These are phyloP conservation scores for Kurtzmaniella natalensis DNA, from an alignment of 1,139 yeast genomes.

Conservation along the genomic window DNA sequence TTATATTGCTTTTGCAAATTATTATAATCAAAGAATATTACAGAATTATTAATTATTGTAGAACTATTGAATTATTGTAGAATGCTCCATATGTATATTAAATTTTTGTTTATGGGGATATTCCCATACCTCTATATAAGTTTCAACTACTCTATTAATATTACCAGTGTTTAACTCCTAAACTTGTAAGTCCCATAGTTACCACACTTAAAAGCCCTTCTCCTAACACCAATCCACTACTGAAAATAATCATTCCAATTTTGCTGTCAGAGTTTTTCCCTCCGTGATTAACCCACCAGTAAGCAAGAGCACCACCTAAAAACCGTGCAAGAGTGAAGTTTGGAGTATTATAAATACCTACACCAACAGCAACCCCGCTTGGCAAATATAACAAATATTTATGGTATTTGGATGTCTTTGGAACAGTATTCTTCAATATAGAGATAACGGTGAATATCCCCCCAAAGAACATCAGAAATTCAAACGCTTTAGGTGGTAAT, in stretches of 20 bases:
- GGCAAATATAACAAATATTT: conserved; percentile 62
- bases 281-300: conserved; percentile 45
- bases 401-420: conserved; percentile 33
- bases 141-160: neutral
- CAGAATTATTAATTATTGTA: no score
- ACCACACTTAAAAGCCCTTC: conserved; percentile 87
- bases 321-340: conserved; percentile 91
- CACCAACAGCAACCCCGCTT: conserved; percentile 94
- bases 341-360: conserved; percentile 92
- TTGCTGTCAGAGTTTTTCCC: conserved; percentile 21
- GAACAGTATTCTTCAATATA: conserved; percentile 51
- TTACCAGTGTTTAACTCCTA: conserved; percentile 46
- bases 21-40: no score
- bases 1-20: no score
- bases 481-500: conserved; percentile 72
- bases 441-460: conserved; percentile 67
- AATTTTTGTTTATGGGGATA: no score
- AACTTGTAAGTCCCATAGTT: conserved; percentile 71
- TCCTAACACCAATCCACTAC: conserved; percentile 90
- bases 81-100: no score
- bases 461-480: conserved; percentile 64
- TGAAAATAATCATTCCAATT: conserved; percentile 75
- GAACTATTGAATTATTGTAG: no score
- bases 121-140: no score
- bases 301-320: conserved; percentile 78